Percentiles rank a stretch among this genome's conserved stretches.
These are phyloP conservation scores for Cordyceps javanica DNA, from an alignment of 2,329 filamentous ascomycete genomes.

Conservation along the genomic window DNA sequence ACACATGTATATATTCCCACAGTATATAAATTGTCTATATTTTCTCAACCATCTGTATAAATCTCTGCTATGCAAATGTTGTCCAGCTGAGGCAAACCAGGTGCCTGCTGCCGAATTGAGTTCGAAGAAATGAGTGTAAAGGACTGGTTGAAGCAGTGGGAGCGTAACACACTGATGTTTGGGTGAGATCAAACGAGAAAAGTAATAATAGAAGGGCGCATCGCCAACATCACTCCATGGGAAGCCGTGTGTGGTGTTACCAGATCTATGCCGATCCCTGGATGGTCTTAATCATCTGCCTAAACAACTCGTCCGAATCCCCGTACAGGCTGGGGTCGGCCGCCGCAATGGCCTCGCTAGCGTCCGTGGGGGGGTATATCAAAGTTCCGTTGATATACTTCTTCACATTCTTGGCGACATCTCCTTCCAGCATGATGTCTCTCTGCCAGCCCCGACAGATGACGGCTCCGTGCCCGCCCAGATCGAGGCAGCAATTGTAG, in stretches of 20 bases:
- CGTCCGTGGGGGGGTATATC: constrained; percentile 28
- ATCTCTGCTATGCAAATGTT: no score
- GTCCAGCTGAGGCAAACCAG: no score
- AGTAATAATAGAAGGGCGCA: neutral
- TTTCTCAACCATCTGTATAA: neutral
- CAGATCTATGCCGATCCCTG: neutral
- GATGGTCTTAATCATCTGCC: neutral
- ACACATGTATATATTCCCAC: neutral
- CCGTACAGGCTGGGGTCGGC: constrained; percentile 18
- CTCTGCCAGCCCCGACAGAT: constrained; percentile 26
- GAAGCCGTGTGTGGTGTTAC: neutral
- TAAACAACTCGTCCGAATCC: constrained; percentile 11
- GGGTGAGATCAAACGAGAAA: no score
- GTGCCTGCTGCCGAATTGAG: no score
- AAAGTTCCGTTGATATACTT: constrained; percentile 26
- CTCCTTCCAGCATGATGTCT: constrained; percentile 22
- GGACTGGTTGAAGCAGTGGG: no score
- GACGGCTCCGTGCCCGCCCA: constrained; percentile 27
- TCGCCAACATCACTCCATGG: neutral
- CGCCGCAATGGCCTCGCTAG: constrained; percentile 18
- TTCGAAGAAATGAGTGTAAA: no score
- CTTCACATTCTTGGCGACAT: constrained; percentile 27
- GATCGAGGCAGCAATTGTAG: constrained; percentile 30
- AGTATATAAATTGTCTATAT: neutral
- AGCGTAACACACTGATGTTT: no score